Conservation (phyloP, 441 rosid genomes). For the Erodium chrysanthum region DNA sequence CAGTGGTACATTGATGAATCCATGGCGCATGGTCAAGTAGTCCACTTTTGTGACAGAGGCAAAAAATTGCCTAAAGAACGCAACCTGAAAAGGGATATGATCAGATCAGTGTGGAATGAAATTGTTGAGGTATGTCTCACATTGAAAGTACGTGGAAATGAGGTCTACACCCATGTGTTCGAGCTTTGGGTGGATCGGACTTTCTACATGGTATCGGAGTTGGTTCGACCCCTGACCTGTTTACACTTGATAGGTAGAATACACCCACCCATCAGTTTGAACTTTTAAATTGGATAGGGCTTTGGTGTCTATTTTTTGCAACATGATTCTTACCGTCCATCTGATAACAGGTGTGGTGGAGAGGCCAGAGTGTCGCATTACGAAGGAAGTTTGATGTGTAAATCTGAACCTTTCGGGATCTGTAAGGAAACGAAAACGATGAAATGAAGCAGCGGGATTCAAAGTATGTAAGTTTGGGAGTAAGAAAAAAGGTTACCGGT, state of each 20-base stretch:
- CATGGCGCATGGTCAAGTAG: slow-evolving; percentile 48
- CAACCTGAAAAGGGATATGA: slow-evolving; percentile 27
- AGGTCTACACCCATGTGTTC: too few species aligned
- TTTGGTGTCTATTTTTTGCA: too few species aligned
- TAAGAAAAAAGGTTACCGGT: slow-evolving; percentile 26
- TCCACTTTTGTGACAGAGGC: slow-evolving; percentile 52
- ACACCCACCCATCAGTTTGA: too few species aligned
- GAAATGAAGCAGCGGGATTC: neutral
- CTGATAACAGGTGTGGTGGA: slow-evolving; percentile 29
- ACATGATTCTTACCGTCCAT: slow-evolving; percentile 36
- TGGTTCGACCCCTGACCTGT: too few species aligned
- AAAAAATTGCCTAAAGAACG: slow-evolving; percentile 54
- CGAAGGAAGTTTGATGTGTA: slow-evolving; percentile 51
- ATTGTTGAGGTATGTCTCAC: too few species aligned
- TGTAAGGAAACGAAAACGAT: slow-evolving; percentile 1
- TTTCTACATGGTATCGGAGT: too few species aligned
- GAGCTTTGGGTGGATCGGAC: too few species aligned
- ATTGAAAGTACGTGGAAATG: too few species aligned
- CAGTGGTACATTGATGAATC: slow-evolving; percentile 41
- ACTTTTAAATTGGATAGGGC: too few species aligned
- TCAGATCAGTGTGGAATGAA: too few species aligned
- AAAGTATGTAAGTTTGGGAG: neutral
- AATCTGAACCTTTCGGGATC: slow-evolving; percentile 49
- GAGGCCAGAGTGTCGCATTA: slow-evolving; percentile 42
- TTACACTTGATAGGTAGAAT: too few species aligned